phyloP scores from a whole-genome alignment of 768 basidiomycete genomes.

The Trametes punicea region DNA sequence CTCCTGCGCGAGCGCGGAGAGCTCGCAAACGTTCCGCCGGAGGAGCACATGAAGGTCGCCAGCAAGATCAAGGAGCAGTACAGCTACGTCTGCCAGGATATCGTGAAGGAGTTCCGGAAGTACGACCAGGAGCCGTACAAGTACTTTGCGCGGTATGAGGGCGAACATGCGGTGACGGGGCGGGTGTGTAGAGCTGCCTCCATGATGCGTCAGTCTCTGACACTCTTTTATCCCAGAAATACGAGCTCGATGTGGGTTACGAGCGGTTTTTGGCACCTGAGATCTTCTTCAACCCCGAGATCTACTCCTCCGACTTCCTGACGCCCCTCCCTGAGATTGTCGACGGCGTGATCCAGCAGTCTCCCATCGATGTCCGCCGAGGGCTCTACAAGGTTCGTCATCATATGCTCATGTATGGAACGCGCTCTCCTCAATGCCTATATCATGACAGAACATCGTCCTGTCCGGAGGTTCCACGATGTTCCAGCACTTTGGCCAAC shows the following conservation, averaged over 20 bases:
- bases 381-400: conserved; percentile 84
- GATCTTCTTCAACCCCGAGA: conserved; percentile 99
- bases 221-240: conserved; percentile 61
- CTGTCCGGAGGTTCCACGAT: conserved; percentile 96
- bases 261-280: conserved; percentile 99
- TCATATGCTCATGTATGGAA: background rate
- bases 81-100: conserved; percentile 98
- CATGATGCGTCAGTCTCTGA: background rate
- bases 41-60: conserved; percentile 90
- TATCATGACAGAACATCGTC: conserved; percentile 77
- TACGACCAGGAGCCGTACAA: conserved; percentile 96
- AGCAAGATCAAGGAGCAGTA: conserved; percentile 97
- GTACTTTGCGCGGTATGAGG: conserved; percentile 90
- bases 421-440: background rate
- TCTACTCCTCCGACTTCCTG: conserved; percentile 95
- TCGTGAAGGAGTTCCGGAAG: conserved; percentile 97
- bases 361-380: conserved; percentile 94
- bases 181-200: conserved; percentile 49
- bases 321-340: conserved; percentile 96
- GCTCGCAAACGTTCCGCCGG: conserved; percentile 84
- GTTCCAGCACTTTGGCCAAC: conserved; percentile 98
- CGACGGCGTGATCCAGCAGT: conserved; percentile 91
- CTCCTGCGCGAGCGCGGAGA: conserved; percentile 95
- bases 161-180: conserved; percentile 90
- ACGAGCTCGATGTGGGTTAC: conserved; percentile 91